Percentiles rank a stretch among this genome's conserved stretches.
phyloP scores from a whole-genome alignment of 129 eudicot species.

The carrot (Daucus carota) region DNA sequence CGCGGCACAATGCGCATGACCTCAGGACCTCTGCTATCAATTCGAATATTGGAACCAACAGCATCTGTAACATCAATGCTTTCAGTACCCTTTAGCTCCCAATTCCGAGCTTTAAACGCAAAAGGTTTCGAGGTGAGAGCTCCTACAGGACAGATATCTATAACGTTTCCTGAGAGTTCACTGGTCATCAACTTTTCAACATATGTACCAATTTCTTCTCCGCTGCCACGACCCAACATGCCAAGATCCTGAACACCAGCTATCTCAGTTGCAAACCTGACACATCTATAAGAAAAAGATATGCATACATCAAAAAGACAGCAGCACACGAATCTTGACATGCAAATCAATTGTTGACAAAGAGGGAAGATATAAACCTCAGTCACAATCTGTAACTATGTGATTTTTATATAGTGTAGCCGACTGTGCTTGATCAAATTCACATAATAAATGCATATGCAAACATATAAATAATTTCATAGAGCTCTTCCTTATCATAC shows the following conservation, averaged over 20 bases:
- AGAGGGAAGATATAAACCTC: not conserved
- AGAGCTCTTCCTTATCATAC: not conserved
- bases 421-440: not conserved
- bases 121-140: slow-evolving; percentile 97
- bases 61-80: slow-evolving; percentile 98
- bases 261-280: slow-evolving; percentile 86
- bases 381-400: not conserved
- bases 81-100: slow-evolving; percentile 99
- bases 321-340: not conserved
- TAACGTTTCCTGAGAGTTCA: slow-evolving; percentile 96
- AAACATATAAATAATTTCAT: not conserved
- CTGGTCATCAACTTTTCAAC: slow-evolving; percentile 97
- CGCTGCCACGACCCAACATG: slow-evolving; percentile 98
- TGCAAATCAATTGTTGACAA: not conserved
- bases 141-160: slow-evolving; percentile 98
- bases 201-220: slow-evolving; percentile 98
- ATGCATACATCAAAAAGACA: not conserved
- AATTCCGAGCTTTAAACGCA: slow-evolving; percentile 96
- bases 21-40: slow-evolving; percentile 99
- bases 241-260: slow-evolving; percentile 99
- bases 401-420: not conserved
- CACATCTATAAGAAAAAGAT: slow-evolving; percentile 52
- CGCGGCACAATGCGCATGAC: slow-evolving; percentile 96
- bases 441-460: not conserved
- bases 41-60: slow-evolving; percentile 94